Base-by-base conservation (phyloP, 352 stramenopile species). In the Globisporangium apiculatum region DNA sequence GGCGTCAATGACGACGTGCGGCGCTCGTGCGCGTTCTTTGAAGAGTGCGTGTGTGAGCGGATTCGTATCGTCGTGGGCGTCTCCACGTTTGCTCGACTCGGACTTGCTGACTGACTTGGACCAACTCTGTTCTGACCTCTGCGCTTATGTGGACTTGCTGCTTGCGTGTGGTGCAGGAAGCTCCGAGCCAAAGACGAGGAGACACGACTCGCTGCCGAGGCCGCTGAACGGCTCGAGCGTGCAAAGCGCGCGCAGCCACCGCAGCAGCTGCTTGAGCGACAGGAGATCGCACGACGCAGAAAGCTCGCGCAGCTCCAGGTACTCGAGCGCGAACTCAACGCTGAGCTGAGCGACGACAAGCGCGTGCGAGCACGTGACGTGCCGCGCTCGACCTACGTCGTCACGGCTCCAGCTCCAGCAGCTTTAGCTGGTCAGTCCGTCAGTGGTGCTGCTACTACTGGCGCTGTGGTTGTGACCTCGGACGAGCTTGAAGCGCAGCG, bases 11-110 rank as follows among this genome's bases (percentile, higher is more conserved):
- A 71, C 14, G 66, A 70, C 50, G 18, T 75, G 8, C 63, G 66
- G 42, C 66, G 64, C 0, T 83, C 75, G 0, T 67, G 76, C 61
- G 53, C 74, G 0, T 89, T 85, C 57, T 87, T 84, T 54, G 73
- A 87, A 57, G 73, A 78, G 38, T 72, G 58, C 47, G 67, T 58
- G 2, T 5, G 6, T 24, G 15, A 49, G 45, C 10, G 18, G 18
- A 24, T 24, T 24, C 18, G 7, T 49, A 8, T 24, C 5, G 11
- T n/a, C 17, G 3, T 38, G 47, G 9, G 17, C 24, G n/a, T 12
- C 24, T 54, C 37, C 11, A 36, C 40, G 17, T 5, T n/a, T 47
- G 12, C 15, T 35, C 5, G 5, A 35, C 36, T 14, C 31, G 5
- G 5, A 35, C 36, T 14, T 9, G 5, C 17, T 9, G 24, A 31